Evolutionary conservation across 208 protist genomes (phyloP), one percentile per base, ranked within the genome.

Genomic region (Trichomonas tenax): DNA sequence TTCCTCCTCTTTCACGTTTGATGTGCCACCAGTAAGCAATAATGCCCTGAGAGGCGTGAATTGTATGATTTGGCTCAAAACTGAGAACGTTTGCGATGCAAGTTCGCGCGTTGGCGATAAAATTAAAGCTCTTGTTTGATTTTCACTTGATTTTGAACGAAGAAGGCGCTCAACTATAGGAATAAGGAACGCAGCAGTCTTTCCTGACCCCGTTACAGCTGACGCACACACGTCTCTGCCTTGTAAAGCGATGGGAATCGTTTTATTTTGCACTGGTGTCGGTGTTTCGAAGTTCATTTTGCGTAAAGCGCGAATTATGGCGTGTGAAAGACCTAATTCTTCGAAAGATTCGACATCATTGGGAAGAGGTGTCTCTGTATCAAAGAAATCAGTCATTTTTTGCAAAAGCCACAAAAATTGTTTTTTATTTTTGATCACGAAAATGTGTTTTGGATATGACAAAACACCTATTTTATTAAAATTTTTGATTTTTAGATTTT

Each of bases 61-160:
- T 84, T 81, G 38, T 34, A 72, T 44, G 26, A 97, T 36, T 46
- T 89, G n/a, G 17, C 96, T 96, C 26, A 97, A 63, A 48, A 97
- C 96, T 44, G 40, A 41, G 44, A 58, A 95, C 10, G 96, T 97
- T 88, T 97, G 97, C n/a, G 96, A 40, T n/a, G 97, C 96, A 40
- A 97, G 97, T 82, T 97, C 97, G 9, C 97, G 44, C 38, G 97
- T 97, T 93, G 97, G 97, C 17, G 86, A 89, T 36, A 97, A 95
- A 51, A 97, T 93, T 3, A 97, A 31, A 26, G 97, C 96, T 15
- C 96, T n/a, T 36, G 98, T 98, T 88, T 99, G 99, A 97, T 63
- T 63, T 96, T 40, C 81, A 38, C 4, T 58, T 51, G 97, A 48
- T 58, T 40, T 26, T 48, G 21, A 31, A n/a, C 72, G 41, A 72